Percentiles rank a stretch among this genome's conserved stretches.
Conservation (phyloP, 192 early-diverging fungal genomes). For the Coemansia sp. region DNA sequence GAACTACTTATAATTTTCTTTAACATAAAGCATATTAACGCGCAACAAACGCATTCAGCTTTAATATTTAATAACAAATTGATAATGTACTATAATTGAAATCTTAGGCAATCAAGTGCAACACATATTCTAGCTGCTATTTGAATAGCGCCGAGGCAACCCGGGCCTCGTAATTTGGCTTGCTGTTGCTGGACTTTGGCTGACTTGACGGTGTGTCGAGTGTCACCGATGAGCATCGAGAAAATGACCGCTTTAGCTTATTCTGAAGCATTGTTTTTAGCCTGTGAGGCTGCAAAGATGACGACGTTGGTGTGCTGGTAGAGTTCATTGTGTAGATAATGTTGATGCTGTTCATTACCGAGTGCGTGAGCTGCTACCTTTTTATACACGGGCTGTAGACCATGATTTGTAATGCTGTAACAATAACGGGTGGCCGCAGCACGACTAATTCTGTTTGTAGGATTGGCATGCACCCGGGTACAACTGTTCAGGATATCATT, state of each 20-base stretch:
- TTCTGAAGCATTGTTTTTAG: background rate
- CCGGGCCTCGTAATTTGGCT: conserved; percentile 27
- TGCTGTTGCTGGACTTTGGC: background rate
- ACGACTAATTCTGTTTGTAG: too few relatives aligned
- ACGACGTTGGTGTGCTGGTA: background rate
- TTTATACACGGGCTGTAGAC: background rate
- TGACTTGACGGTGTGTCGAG: background rate
- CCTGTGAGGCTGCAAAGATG: background rate
- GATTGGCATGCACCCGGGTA: too few relatives aligned
- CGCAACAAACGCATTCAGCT: too few relatives aligned
- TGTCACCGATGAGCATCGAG: conserved; percentile 19
- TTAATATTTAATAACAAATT: too few relatives aligned
- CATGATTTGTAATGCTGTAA: background rate
- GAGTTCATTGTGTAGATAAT: conserved; percentile 4
- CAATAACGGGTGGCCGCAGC: conserved; percentile 7
- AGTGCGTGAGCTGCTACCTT: background rate
- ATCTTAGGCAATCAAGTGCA: too few relatives aligned
- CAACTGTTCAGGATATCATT: too few relatives aligned
- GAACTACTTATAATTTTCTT: too few relatives aligned
- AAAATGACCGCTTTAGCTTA: background rate
- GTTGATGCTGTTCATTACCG: background rate
- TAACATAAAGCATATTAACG: too few relatives aligned
- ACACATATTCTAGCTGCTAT: background rate
- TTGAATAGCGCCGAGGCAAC: conserved; percentile 18
- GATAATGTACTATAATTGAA: too few relatives aligned